Base-by-base conservation (phyloP, 2,329 filamentous ascomycete genomes). In the Diaporthe destruens region DNA sequence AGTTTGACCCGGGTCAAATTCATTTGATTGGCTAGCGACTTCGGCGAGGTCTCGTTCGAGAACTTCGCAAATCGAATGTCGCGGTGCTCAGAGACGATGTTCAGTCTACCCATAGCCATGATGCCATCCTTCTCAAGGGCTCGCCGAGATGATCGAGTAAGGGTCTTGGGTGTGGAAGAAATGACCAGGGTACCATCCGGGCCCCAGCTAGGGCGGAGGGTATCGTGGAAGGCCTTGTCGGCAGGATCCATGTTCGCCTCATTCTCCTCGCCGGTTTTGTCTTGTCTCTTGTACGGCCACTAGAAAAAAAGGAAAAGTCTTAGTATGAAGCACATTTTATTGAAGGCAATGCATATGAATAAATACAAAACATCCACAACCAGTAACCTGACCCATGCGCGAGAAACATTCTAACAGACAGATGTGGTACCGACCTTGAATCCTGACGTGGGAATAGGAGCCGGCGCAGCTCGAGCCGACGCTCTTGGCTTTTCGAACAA, bases 211-310 rank as follows among this genome's bases (percentile, higher is more conserved):
- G 94, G 94, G 77, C 94, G 94, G 80, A 93, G 89, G 56, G 90
- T 91, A 75, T 89, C 86, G 82, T 94, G 93, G 81, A 92, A 96
- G 34, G 85, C 87, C 78, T 88, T 87, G 75, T 96, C 93, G 72
- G 84, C 82, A 59, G 88, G 86, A 77, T 87, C 87, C 85, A 95
- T 87, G 71, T 91, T 83, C 72, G 83, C 86, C 76, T 88, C 85
- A 78, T 92, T 88, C 75, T 89, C 86, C 76, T 89, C 85, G 78
- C 90, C 88, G 51, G 89, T 90, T 79, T 95, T 94, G 75, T 91
- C 85, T 83, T 91, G 90, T 85, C 94, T 94, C 81, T 93, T 89
- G 85, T 96, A 96, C 68, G 94, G 94, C 90, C 92, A 97, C 94
- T 97, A 90, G 79, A 83, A 81, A 80, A 83, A 79, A 79, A 79